These are phyloP conservation scores for Globisporangium spinosum DNA, from an alignment of 352 stramenopile genomes.

Conservation along the genomic window DNA sequence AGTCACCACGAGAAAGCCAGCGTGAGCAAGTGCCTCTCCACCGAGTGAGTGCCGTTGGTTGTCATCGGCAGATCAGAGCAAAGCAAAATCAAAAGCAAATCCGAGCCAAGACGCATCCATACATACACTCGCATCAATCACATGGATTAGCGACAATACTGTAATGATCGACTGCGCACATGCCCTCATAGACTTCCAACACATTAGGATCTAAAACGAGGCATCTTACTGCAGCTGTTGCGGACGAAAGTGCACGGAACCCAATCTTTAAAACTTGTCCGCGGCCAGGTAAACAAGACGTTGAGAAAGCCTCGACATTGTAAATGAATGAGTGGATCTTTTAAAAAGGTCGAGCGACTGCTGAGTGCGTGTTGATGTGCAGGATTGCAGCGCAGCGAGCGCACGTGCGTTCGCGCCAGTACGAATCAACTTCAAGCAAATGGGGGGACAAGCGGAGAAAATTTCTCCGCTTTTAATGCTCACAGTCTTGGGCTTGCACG, in stretches of 20 bases:
- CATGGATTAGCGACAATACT: not conserved
- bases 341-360: not conserved
- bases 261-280: not conserved
- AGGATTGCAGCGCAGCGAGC: not conserved
- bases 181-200: not conserved
- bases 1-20: not conserved
- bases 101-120: not conserved
- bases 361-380: not conserved
- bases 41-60: not conserved
- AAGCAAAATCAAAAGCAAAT: not conserved
- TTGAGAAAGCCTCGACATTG: not conserved
- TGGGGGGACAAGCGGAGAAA: not conserved
- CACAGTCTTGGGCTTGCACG: not conserved
- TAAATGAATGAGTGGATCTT: not conserved
- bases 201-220: not conserved
- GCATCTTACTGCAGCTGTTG: not conserved
- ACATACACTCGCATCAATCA: not conserved
- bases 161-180: no score
- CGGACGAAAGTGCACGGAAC: not conserved
- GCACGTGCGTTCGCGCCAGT: not conserved
- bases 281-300: not conserved
- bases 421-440: not conserved
- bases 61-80: not conserved
- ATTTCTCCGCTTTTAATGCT: not conserved
- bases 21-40: not conserved